A percentile compares a stretch with the other conserved stretches of the same genome.
Conservation (phyloP, 2,329 filamentous ascomycete species). For the Podosphaera xanthii region DNA sequence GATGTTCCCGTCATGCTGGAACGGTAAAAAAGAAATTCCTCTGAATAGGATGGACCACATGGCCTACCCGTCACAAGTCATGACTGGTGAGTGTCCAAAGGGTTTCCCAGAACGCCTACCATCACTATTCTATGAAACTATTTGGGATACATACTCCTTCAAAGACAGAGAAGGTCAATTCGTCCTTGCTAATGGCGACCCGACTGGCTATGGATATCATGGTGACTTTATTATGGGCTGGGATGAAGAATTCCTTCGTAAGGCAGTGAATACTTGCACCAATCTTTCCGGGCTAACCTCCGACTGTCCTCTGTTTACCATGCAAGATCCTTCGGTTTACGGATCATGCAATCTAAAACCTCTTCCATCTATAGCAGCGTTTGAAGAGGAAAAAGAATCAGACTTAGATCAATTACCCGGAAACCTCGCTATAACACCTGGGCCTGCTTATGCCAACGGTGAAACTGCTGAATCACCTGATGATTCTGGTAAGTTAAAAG, state of each 20-base stretch:
- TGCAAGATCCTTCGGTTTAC: slow-evolving; percentile 34
- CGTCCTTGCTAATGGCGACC: slow-evolving; percentile 56
- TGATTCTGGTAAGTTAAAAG: slow-evolving; percentile 3
- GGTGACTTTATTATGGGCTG: slow-evolving; percentile 66
- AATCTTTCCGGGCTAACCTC: slow-evolving; percentile 41
- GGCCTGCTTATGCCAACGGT: slow-evolving; percentile 19
- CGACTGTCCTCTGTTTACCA: slow-evolving; percentile 54
- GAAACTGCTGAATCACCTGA: slow-evolving; percentile 3
- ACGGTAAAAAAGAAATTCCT: slow-evolving; percentile 38
- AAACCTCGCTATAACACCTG: slow-evolving; percentile 25
- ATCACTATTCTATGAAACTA: slow-evolving; percentile 66
- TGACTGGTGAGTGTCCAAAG: slow-evolving; percentile 51
- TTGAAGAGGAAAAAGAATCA: slow-evolving; percentile 34
- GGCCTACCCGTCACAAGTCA: slow-evolving; percentile 55
- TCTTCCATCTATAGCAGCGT: slow-evolving; percentile 24
- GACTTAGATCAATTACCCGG: slow-evolving; percentile 39
- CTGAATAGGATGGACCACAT: slow-evolving; percentile 39
- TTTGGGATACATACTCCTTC: slow-evolving; percentile 53
- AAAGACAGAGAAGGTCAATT: slow-evolving; percentile 41
- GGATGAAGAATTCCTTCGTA: slow-evolving; percentile 43
- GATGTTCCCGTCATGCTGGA: slow-evolving; percentile 81
- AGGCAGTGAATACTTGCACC: slow-evolving; percentile 55
- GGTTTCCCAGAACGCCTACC: slow-evolving; percentile 45
- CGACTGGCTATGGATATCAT: slow-evolving; percentile 53
- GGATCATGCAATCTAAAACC: slow-evolving; percentile 40